Evolutionary conservation across 2,329 filamentous ascomycete species (phyloP), one percentile per base, ranked within the genome.

Genomic region (Penicillium sp.): DNA sequence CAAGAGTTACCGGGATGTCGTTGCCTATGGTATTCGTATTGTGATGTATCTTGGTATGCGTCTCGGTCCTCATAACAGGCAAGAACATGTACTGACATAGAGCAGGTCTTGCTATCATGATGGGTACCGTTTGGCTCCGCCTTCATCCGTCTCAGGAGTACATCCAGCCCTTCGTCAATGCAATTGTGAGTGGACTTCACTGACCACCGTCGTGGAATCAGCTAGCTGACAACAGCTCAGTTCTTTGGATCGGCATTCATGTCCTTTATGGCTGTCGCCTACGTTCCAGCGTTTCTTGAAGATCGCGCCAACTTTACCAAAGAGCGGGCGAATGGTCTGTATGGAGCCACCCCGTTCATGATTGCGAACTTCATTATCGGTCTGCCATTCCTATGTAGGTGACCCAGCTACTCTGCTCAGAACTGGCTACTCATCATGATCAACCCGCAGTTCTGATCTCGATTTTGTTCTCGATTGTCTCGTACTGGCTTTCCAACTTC

Each of bases 41-140:
- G 83, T 78, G 27, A 94, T 94, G 87, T 93, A 94, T 63, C 73
- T 83, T 45, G 80, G 79, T 67, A 52, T 28, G 63, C 43, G 57
- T 27, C 15, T 27, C 25, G 4, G 11, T n/a, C 14, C n/a, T 41
- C 48, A n/a, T 30, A 7, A 39, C 35, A n/a, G 41, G 19, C 50
- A 45, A 18, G 33, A 7, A 9, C 11, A 32, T 20, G 18, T 16
- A 15, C 36, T 39, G 28, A 39, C 16, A 39, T n/a, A 32, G 11
- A 13, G 6, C n/a, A 64, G 79, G 80, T 1, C 73, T 94, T 11
- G 87, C 87, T 1, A 79, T 93, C 53, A 83, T 93, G 78, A 89
- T 91, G 83, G 87, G 88, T 4, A 94, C 88, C 0, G 85, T 94
- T 9, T 94, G 86, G 83, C 69, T 94, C 10, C 80, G 87, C 4